A percentile compares a stretch with the other conserved stretches of the same genome.
Evolutionary conservation across 2,329 filamentous ascomycete species (phyloP).

Genomic region (Aspergillus candidus): DNA sequence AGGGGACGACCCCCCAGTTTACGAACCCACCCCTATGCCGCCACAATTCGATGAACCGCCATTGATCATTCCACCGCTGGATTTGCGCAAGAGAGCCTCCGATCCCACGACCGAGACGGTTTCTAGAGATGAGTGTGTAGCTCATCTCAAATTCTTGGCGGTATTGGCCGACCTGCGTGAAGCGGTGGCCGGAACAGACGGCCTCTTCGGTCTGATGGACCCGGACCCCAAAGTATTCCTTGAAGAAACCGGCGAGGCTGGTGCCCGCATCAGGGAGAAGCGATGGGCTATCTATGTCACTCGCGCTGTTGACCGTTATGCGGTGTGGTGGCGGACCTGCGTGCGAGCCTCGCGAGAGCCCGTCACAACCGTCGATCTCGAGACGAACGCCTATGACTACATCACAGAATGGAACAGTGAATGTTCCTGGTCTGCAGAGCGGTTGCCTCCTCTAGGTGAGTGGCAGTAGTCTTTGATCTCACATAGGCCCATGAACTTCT

Average conservation of each 20-base stretch:
- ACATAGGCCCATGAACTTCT: not conserved
- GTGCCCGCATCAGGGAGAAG: slow-evolving; percentile 60
- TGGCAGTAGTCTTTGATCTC: slow-evolving; percentile 2
- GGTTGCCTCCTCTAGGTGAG: slow-evolving; percentile 57
- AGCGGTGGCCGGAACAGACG: slow-evolving; percentile 59
- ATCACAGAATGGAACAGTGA: slow-evolving; percentile 16
- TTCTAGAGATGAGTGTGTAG: slow-evolving; percentile 55
- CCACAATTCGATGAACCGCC: slow-evolving; percentile 11
- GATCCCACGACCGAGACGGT: slow-evolving; percentile 16
- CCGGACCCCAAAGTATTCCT: slow-evolving; percentile 32
- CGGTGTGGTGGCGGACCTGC: slow-evolving; percentile 54
- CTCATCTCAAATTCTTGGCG: slow-evolving; percentile 67
- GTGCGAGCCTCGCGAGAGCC: slow-evolving; percentile 10
- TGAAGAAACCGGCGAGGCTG: slow-evolving; percentile 32
- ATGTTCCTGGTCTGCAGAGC: slow-evolving; percentile 35
- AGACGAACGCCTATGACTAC: slow-evolving; percentile 28
- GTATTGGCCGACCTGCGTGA: slow-evolving; percentile 63
- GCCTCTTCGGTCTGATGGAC: slow-evolving; percentile 60
- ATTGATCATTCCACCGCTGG: slow-evolving; percentile 20
- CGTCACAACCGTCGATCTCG: slow-evolving; percentile 15
- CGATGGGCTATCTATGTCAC: slow-evolving; percentile 66
- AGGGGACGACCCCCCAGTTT: slow-evolving; percentile 22
- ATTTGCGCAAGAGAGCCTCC: slow-evolving; percentile 14
- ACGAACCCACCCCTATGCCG: slow-evolving; percentile 6
- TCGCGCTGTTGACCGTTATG: slow-evolving; percentile 62